Base-by-base conservation (phyloP, 495 filamentous ascomycete genomes). In the Barbatosphaeria neglecta region DNA sequence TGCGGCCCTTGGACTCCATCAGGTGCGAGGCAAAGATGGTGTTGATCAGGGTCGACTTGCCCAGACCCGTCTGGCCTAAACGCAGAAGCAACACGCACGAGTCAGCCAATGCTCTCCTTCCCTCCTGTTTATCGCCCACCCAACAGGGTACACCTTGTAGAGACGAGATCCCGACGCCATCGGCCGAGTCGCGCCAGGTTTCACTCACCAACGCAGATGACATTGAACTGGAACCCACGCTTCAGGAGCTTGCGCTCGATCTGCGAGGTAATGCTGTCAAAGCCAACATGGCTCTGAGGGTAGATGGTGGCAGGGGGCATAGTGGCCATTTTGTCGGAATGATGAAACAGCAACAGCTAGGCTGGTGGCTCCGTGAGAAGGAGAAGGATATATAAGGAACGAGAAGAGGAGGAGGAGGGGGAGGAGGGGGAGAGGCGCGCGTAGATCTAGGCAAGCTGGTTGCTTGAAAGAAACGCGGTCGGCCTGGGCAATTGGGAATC, bases 11-110 rank as follows among this genome's bases (percentile, higher is more conserved):
- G 59, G 86, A 92, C 65, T 99, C 92, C 69, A 99, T 95, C 60
- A 99, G 80, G 76, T 99, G 92, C 52, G 92, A 96, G 53, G 92
- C 93, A 72, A 99, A 99, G 78, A 99, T 97, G 67, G 92, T 99
- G 77, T 99, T 99, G 75, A 99, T 95, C 57, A 99, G 72, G 40
- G 92, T 99, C 22, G 90, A 96, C 72, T 99, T 99, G 65, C 92
- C 92, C 50, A 99, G 82, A 54, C 92, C 92, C 55, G 92, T 99
- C 75, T 99, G 92, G 55, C 92, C 92, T 98, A 63, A 49, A 51
- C 41, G 19, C 31, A 23, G 27, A 52, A 52, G 59, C 58, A 54
- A 55, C 48, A 63, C 1, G 17, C 56, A 59, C 52, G 60, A 35
- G 31, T 31, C 27, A 35, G 31, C 16, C 13, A 35, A 4, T 10